Evolutionary conservation across 495 filamentous ascomycete species (phyloP), one percentile per base, ranked within the genome.

Genomic region (Filosporella fistucella): DNA sequence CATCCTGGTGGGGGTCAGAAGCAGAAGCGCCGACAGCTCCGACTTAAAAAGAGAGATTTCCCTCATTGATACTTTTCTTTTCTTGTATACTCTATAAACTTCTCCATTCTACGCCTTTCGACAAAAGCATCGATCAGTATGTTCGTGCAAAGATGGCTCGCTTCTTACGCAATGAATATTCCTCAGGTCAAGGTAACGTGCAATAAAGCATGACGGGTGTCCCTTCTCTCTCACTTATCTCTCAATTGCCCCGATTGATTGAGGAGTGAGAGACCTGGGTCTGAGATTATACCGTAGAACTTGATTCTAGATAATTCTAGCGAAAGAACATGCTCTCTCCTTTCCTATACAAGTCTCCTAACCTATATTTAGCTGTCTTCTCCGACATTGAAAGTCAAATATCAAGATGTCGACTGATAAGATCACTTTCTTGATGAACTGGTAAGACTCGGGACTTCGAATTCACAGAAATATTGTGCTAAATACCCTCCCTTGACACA

Each of bases 281-380:
- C 77, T 81, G 77, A 81, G 77, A 81, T 72, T 76, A 81, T 74
- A 81, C 77, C 78, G 77, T 78, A 68, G 65, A 84, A 86, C 82
- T 84, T 86, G 82, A 86, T 84, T n/a, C 82, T 83, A 80, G 82
- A 84, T 82, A 85, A 86, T 86, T 76, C 81, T 79, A 83, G 82
- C 82, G 82, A 81, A 85, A 84, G 81, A 76, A 85, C 77, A 80
- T 84, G 81, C 81, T 78, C 77, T 70, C 69, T 66, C 58, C 63
- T 68, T 63, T 62, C 47, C 54, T 23, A 10, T 3, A 25, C 29
- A 23, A 26, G 20, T 17, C 13, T 46, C 41, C 52, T 55, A 51
- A 55, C 36, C 42, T 47, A 26, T 46, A 24, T 29, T 12, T 42
- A 55, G 52, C 59, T 53, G 41, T 42, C 28, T 52, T 37, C 45